Evolutionary conservation across 2,329 filamentous ascomycete species (phyloP), one percentile per base, ranked within the genome.

Genomic region (Sodiomyces alkalinus): DNA sequence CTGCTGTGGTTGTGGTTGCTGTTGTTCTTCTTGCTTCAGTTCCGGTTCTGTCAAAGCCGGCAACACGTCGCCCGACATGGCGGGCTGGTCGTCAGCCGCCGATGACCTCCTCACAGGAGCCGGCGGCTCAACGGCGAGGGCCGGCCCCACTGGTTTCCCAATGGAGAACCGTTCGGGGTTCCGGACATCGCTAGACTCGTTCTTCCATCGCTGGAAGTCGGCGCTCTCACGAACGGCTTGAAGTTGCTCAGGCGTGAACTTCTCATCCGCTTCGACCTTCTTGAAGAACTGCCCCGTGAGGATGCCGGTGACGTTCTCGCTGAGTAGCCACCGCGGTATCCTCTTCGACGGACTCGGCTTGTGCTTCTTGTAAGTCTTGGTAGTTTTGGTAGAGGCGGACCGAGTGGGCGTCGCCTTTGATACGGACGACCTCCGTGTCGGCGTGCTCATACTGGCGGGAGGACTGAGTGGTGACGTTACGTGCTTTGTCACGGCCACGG

Each of bases 221-320:
- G 55, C 48, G 30, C 49, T 32, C 11, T 26, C 15, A 16, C 30
- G 29, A 20, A 36, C 18, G 5, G 28, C 29, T 15, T 34, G 28
- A 5, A 38, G 29, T 20, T 60, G 58, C 19, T 58, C 55, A 12
- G 66, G 60, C 8, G 67, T 64, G 9, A 73, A 46, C 53, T 72
- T 68, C 47, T 75, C 69, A 28, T 72, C 64, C 0, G 59, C 68
- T 35, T 74, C 67, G 29, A 66, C 55, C 26, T 58, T 58, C 35
- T 57, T 57, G 42, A 74, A 71, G 25, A 65, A 52, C 23, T 62
- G 64, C 12, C 62, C 60, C 22, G 53, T 63, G 33, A 75, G 58
- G 8, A 71, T 51, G 17, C 68, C 68, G n/a, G 62, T 56, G 39
- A 74, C 55, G 35, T 68, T 70, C 28, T 68, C 64, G 0, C 65